A percentile compares a stretch with the other conserved stretches of the same genome.
These are phyloP conservation scores for Syzygium jambos DNA, from an alignment of 345 rosid genomes.

Conservation along the genomic window DNA sequence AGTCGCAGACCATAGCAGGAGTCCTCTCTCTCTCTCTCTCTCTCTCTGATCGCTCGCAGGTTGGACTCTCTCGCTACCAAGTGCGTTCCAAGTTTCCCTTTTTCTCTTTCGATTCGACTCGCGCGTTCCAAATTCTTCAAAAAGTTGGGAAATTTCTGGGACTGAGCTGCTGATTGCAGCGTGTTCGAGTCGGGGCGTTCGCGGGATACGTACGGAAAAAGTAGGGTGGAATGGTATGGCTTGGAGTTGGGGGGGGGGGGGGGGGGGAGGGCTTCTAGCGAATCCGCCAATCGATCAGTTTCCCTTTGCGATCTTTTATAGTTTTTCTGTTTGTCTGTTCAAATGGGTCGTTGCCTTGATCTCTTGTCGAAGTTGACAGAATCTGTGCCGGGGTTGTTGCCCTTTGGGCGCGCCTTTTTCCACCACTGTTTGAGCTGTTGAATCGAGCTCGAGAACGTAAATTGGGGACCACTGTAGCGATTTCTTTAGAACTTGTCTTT, in stretches of 20 bases:
- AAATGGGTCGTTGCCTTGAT: background rate
- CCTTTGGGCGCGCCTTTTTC: background rate
- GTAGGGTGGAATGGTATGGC: background rate
- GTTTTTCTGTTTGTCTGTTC: background rate
- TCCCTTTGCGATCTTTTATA: background rate
- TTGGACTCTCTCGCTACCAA: background rate
- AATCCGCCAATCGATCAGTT: background rate
- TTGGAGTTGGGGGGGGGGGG: background rate
- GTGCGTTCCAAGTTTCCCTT: background rate
- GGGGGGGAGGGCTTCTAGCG: background rate
- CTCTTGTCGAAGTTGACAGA: background rate
- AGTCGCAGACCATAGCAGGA: background rate
- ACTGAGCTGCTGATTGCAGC: background rate
- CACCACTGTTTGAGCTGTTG: background rate
- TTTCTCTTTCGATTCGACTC: background rate
- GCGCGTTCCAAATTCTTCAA: background rate
- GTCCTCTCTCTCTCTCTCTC: background rate
- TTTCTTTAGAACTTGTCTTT: background rate
- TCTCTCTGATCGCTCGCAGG: background rate
- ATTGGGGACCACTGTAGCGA: background rate
- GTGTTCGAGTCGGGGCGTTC: background rate
- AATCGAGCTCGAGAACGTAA: background rate
- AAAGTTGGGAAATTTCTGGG: background rate
- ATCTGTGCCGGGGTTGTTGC: background rate
- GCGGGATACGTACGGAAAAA: background rate